These are phyloP conservation scores for Haberlea rhodopensis DNA, from an alignment of 257 asterid genomes.

Conservation along the genomic window DNA sequence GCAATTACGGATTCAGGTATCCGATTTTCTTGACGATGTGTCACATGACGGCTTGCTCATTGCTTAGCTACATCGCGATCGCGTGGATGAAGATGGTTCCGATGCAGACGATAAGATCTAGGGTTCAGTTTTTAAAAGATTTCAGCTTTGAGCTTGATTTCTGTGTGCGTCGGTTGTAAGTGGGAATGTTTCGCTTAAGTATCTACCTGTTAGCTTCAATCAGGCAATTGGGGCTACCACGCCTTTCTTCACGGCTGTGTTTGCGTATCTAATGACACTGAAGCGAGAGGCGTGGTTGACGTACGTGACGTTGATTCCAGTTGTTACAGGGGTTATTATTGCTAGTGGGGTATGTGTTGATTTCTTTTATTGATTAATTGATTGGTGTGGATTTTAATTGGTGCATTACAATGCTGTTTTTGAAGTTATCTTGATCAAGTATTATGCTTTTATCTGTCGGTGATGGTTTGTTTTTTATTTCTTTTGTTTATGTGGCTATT, in stretches of 20 bases:
- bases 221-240: conserved; percentile 94
- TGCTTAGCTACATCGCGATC: conserved; percentile 77
- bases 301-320: conserved; percentile 69
- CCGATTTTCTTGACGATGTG: conserved; percentile 84
- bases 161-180: conserved; percentile 86
- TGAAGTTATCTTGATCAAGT: background rate
- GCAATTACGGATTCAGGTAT: conserved; percentile 78
- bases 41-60: conserved; percentile 84
- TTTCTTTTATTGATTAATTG: conserved; percentile 14
- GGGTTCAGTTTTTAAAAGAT: conserved; percentile 73
- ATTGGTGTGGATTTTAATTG: background rate
- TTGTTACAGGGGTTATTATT: conserved; percentile 77
- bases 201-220: conserved; percentile 69
- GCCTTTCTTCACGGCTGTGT: conserved; percentile 78
- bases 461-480: conserved; percentile 9
- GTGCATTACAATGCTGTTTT: background rate
- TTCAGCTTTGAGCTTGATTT: conserved; percentile 66
- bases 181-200: conserved; percentile 76
- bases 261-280: conserved; percentile 63
- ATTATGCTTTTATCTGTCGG: conserved; percentile 4
- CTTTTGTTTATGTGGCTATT: background rate
- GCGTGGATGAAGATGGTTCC: conserved; percentile 77
- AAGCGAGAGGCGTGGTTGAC: conserved; percentile 76
- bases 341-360: conserved; percentile 75
- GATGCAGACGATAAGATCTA: conserved; percentile 67